Percentiles rank a stretch among this genome's conserved stretches.
Conservation (phyloP, 2,329 filamentous ascomycete genomes). For the Microsporum audouinii region DNA sequence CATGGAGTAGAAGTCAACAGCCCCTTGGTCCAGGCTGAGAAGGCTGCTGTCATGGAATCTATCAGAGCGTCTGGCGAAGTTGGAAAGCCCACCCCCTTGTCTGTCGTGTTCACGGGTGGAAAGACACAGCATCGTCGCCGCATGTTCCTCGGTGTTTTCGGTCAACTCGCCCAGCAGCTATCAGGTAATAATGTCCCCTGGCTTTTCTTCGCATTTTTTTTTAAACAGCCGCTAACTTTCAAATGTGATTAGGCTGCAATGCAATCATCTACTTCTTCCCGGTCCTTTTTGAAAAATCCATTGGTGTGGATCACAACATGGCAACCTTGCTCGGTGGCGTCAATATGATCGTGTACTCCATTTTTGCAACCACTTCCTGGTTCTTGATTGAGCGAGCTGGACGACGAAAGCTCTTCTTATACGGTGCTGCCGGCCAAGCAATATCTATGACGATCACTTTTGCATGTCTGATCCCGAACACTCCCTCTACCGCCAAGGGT, state of each 20-base stretch:
- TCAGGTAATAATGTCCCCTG: background rate
- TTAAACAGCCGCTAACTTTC: background rate
- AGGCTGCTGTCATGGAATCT: background rate
- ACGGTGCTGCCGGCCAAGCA: slow-evolving; percentile 30
- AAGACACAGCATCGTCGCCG: slow-evolving; percentile 32
- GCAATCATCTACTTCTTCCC: slow-evolving; percentile 30
- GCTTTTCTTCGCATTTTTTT: background rate
- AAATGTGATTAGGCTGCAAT: slow-evolving; percentile 25
- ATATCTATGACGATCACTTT: slow-evolving; percentile 32
- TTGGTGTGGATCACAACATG: slow-evolving; percentile 30
- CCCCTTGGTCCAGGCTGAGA: slow-evolving; percentile 41
- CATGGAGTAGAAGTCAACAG: slow-evolving; percentile 18
- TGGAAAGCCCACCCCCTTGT: slow-evolving; percentile 42
- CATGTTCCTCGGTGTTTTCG: slow-evolving; percentile 31
- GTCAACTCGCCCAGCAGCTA: slow-evolving; percentile 36
- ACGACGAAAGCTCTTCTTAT: slow-evolving; percentile 33
- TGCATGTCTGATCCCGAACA: slow-evolving; percentile 27
- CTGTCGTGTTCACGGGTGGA: slow-evolving; percentile 32
- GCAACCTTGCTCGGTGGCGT: slow-evolving; percentile 38
- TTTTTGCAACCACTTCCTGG: slow-evolving; percentile 26
- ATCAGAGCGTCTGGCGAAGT: slow-evolving; percentile 41
- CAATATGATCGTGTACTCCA: slow-evolving; percentile 26
- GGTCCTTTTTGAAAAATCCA: slow-evolving; percentile 32
- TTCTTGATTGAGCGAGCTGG: slow-evolving; percentile 36
- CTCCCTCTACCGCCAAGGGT: slow-evolving; percentile 23